phyloP scores from a whole-genome alignment of 768 basidiomycete species.

The Candolleomyces aberdarensis region DNA sequence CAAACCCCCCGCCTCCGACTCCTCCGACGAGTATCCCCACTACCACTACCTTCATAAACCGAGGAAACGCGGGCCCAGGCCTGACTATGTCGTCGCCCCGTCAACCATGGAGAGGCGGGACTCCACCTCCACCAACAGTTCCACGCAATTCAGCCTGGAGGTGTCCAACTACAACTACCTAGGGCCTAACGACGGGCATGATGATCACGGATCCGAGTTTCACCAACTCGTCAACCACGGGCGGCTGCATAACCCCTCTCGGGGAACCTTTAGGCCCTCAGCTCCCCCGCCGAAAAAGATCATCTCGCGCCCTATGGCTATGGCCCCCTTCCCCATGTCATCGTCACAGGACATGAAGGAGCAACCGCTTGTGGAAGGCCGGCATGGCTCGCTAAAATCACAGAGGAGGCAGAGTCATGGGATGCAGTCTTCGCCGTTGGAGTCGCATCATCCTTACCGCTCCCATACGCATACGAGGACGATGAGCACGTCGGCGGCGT shows the following conservation, averaged over 20 bases:
- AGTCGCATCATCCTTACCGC: no score
- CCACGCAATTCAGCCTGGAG: not conserved
- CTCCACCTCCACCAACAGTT: not conserved
- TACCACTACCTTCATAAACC: not conserved
- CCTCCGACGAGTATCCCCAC: not conserved
- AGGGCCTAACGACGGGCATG: not conserved
- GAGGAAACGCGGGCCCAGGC: not conserved
- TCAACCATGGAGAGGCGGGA: not conserved
- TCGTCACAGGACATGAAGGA: no score
- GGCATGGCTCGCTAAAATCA: no score
- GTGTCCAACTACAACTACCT: not conserved
- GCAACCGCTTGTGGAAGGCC: no score
- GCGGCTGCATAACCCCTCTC: not conserved
- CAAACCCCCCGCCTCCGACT: not conserved
- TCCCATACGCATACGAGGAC: no score
- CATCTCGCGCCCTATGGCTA: not conserved
- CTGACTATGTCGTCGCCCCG: not conserved
- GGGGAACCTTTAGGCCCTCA: not conserved
- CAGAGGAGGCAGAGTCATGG: no score
- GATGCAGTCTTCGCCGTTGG: no score
- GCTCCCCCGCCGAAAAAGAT: not conserved
- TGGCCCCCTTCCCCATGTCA: no score
- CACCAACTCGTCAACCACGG: conserved; percentile 2
- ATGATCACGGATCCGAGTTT: conserved; percentile 1
- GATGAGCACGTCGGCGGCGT: no score